A percentile compares a stretch with the other conserved stretches of the same genome.
These are phyloP conservation scores for Termitomyces sp. DNA, from an alignment of 768 basidiomycete genomes.

Conservation along the genomic window DNA sequence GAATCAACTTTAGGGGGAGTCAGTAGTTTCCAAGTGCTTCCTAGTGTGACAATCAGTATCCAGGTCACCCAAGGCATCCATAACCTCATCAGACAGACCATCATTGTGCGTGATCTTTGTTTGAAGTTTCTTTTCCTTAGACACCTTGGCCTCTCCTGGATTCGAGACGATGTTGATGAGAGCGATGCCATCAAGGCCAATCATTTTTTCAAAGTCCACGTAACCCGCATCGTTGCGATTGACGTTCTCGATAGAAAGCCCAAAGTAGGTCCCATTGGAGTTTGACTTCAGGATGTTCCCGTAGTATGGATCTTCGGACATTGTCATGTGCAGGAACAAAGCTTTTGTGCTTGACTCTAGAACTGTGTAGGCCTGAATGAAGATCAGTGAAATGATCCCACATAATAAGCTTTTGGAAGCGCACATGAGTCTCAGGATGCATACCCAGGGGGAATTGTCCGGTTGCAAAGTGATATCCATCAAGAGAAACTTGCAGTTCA, in stretches of 20 bases:
- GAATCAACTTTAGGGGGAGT: slow-evolving; percentile 75
- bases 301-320: slow-evolving; percentile 80
- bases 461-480: slow-evolving; percentile 79
- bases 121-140: slow-evolving; percentile 71
- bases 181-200: slow-evolving; percentile 93
- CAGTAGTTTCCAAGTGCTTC: slow-evolving; percentile 84
- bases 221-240: slow-evolving; percentile 87
- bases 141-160: slow-evolving; percentile 64
- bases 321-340: slow-evolving; percentile 95
- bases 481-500: slow-evolving; percentile 87
- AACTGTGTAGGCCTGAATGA: slow-evolving; percentile 77
- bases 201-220: slow-evolving; percentile 98
- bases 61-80: neutral
- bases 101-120: slow-evolving; percentile 95
- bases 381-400: neutral
- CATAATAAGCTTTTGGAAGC: slow-evolving; percentile 19
- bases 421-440: slow-evolving; percentile 84
- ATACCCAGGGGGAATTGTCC: slow-evolving; percentile 90
- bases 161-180: slow-evolving; percentile 89
- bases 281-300: slow-evolving; percentile 95
- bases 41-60: slow-evolving; percentile 27
- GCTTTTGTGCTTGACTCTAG: slow-evolving; percentile 92
- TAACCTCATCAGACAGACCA: slow-evolving; percentile 41
- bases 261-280: slow-evolving; percentile 97
- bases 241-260: slow-evolving; percentile 78